Evolutionary conservation across 345 rosid species (phyloP).

Genomic region (Litchi chinensis): DNA sequence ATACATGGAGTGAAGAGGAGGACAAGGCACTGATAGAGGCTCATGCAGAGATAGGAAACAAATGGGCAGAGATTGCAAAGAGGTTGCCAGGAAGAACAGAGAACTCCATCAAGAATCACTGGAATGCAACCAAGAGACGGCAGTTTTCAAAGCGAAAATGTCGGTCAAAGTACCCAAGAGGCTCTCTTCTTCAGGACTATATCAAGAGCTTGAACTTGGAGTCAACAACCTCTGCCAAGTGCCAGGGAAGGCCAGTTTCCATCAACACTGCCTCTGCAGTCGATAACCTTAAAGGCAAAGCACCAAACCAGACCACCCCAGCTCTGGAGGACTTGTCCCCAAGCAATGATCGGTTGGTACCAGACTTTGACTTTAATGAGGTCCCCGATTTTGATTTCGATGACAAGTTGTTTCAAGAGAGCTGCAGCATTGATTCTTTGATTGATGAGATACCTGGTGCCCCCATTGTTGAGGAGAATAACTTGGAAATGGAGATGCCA

Average conservation of each 20-base stretch:
- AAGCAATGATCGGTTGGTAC: conserved; percentile 45
- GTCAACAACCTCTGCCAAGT: conserved; percentile 21
- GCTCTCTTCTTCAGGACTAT: conserved; percentile 84
- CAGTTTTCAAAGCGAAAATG: conserved; percentile 84
- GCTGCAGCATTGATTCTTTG: conserved; percentile 65
- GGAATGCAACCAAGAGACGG: conserved; percentile 97
- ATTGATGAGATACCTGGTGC: conserved; percentile 59
- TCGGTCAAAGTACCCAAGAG: conserved; percentile 71
- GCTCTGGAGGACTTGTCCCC: conserved; percentile 21
- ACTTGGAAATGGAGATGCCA: conserved; percentile 28
- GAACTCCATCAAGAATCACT: conserved; percentile 97
- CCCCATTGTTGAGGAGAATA: conserved; percentile 25
- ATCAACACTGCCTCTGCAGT: background rate
- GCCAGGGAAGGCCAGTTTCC: conserved; percentile 31
- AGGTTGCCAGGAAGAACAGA: conserved; percentile 94
- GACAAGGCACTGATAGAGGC: conserved; percentile 74
- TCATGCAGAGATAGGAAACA: conserved; percentile 89
- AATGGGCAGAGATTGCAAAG: conserved; percentile 98
- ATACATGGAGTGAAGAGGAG: conserved; percentile 90
- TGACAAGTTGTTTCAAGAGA: conserved; percentile 58
- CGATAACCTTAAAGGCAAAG: background rate
- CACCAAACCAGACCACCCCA: conserved; percentile 3
- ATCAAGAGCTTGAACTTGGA: conserved; percentile 79
- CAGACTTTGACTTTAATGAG: conserved; percentile 50
- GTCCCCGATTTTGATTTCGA: conserved; percentile 61